Percentiles rank a stretch among this genome's conserved stretches.
phyloP scores from a whole-genome alignment of 225 moss, liverwort and hornwort species.

The Ulota crispa region DNA sequence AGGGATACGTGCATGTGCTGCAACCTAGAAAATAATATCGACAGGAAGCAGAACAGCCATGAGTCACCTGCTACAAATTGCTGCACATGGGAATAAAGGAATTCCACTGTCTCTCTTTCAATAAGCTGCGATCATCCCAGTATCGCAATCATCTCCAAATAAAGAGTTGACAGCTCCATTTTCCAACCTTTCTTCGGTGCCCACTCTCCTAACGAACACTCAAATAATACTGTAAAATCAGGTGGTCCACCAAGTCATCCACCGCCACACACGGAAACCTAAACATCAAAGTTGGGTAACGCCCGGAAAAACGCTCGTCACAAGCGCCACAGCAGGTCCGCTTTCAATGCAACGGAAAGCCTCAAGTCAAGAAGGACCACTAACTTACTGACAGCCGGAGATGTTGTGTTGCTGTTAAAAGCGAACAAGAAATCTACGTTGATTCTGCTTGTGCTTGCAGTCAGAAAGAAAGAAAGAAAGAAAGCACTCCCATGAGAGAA shows the following conservation, averaged over 20 bases:
- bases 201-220: slow-evolving; percentile 10
- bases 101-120: slow-evolving; percentile 25
- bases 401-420: background rate
- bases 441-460: background rate
- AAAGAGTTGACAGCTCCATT: slow-evolving; percentile 9
- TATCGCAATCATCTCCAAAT: slow-evolving; percentile 18
- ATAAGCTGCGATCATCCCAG: slow-evolving; percentile 34
- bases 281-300: background rate
- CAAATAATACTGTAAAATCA: slow-evolving; percentile 4
- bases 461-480: background rate
- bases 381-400: background rate
- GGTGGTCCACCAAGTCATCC: slow-evolving; percentile 11
- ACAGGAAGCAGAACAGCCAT: slow-evolving; percentile 28
- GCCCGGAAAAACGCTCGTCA: background rate
- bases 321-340: slow-evolving; percentile 1
- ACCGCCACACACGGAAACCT: background rate
- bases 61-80: slow-evolving; percentile 38
- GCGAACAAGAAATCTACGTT: background rate
- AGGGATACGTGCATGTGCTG: background rate
- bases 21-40: slow-evolving; percentile 15
- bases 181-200: background rate
- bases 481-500: background rate
- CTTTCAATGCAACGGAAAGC: background rate
- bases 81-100: slow-evolving; percentile 7
- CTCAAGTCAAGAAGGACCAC: background rate